Percentiles rank a stretch among this genome's conserved stretches.
These are phyloP conservation scores for Tephrocybe rancida DNA, from an alignment of 768 basidiomycete species.

Conservation along the genomic window DNA sequence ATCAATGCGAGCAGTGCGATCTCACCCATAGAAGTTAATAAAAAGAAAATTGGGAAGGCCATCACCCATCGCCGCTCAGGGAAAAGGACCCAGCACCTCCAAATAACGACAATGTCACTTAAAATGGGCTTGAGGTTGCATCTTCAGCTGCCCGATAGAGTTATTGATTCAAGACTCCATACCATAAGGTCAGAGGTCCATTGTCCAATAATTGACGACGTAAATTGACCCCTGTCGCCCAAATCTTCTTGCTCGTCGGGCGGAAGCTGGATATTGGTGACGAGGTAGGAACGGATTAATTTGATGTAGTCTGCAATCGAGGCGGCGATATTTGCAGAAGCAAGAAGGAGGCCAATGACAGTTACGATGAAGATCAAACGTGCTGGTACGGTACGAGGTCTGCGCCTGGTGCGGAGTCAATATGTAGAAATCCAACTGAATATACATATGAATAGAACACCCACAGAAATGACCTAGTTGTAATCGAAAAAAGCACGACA, in stretches of 20 bases:
- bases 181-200: not conserved
- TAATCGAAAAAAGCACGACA: not conserved
- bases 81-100: conserved; percentile 5
- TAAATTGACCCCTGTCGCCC: not conserved
- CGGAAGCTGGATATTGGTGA: not conserved
- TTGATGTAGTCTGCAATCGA: not conserved
- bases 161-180: not conserved
- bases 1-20: not conserved
- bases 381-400: not conserved
- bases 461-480: not conserved
- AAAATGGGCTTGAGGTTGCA: conserved; percentile 1
- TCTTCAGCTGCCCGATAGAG: no score
- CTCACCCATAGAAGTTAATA: not conserved
- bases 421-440: not conserved
- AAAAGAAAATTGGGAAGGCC: not conserved
- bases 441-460: not conserved
- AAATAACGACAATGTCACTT: conserved; percentile 3
- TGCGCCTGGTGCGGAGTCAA: not conserved
- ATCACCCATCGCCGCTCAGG: not conserved
- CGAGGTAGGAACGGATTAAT: not conserved
- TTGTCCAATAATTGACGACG: not conserved
- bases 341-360: not conserved
- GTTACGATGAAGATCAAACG: not conserved
- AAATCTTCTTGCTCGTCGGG: not conserved
- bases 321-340: not conserved